phyloP scores from a whole-genome alignment of 2,329 filamentous ascomycete species.

The Rhinocladiella similis region DNA sequence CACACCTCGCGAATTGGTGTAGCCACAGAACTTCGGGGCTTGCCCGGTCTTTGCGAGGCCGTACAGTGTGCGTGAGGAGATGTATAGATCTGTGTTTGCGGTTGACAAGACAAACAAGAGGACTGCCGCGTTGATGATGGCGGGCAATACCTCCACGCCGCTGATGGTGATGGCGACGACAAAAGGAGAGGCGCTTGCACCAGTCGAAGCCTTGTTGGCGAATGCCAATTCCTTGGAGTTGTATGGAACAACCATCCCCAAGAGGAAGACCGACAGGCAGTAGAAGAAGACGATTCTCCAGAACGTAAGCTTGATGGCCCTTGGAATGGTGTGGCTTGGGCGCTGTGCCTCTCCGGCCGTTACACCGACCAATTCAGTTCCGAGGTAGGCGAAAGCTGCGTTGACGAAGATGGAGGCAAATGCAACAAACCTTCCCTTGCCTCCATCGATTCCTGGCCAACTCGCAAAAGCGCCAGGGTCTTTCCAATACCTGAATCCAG shows the following conservation, averaged over 20 bases:
- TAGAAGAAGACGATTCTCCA: constrained; percentile 59
- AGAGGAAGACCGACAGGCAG: constrained; percentile 54
- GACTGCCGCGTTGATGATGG: constrained; percentile 74
- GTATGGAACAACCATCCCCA: constrained; percentile 60
- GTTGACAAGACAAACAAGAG: constrained; percentile 67
- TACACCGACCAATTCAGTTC: constrained; percentile 53
- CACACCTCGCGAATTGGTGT: constrained; percentile 52
- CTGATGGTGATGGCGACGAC: constrained; percentile 51
- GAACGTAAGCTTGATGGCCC: constrained; percentile 53
- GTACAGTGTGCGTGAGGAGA: constrained; percentile 36
- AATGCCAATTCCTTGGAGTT: constrained; percentile 32
- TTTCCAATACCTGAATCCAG: constrained; percentile 49
- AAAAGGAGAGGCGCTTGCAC: constrained; percentile 34
- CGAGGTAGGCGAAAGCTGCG: constrained; percentile 42
- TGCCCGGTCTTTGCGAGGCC: constrained; percentile 31
- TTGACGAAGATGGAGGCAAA: constrained; percentile 46
- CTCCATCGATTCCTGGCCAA: constrained; percentile 53
- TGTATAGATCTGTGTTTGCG: constrained; percentile 41
- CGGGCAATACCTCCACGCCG: constrained; percentile 66
- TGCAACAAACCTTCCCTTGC: constrained; percentile 41
- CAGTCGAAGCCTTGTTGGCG: constrained; percentile 1
- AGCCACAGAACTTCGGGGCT: constrained; percentile 51
- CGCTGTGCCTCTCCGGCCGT: constrained; percentile 55
- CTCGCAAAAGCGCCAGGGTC: constrained; percentile 63
- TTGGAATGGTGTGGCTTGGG: constrained; percentile 53